A percentile compares a stretch with the other conserved stretches of the same genome.
These are phyloP conservation scores for Lecanicillium sp. DNA, from an alignment of 2,329 filamentous ascomycete species.

Conservation along the genomic window DNA sequence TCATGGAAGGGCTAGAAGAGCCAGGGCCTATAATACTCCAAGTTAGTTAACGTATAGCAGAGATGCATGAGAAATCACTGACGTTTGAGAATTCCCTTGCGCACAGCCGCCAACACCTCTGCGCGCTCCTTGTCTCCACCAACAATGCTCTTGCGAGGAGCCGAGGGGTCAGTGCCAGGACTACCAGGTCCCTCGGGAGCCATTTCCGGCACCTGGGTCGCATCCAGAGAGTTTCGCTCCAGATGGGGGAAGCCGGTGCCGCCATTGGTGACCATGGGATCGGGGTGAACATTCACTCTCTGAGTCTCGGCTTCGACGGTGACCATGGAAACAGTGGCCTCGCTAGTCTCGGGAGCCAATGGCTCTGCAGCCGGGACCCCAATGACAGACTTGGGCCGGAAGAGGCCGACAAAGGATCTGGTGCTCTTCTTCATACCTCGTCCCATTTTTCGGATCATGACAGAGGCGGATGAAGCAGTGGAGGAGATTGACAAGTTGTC, in stretches of 20 bases:
- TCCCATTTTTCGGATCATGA: conserved; percentile 98
- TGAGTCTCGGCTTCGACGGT: conserved; percentile 49
- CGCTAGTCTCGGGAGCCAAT: conserved; percentile 56
- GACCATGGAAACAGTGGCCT: conserved; percentile 88
- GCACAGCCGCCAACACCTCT: conserved; percentile 83
- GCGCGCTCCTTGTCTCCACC: conserved; percentile 85
- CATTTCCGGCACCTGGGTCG: conserved; percentile 37
- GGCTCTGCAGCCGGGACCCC: conserved; percentile 67
- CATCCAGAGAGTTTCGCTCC: conserved; percentile 74
- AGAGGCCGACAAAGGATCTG: conserved; percentile 84
- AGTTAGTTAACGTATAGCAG: neutral
- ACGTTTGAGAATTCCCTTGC: conserved; percentile 95
- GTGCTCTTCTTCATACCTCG: conserved; percentile 95
- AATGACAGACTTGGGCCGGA: conserved; percentile 86
- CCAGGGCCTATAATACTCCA: conserved; percentile 33
- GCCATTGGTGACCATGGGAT: conserved; percentile 57
- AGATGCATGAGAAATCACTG: conserved; percentile 18
- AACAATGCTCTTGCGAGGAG: conserved; percentile 76
- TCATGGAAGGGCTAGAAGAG: conserved; percentile 59
- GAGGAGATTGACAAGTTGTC: conserved; percentile 92
- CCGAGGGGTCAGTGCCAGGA: conserved; percentile 51
- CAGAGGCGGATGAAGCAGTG: conserved; percentile 79
- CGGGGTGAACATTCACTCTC: conserved; percentile 42
- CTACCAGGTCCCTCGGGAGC: conserved; percentile 44
- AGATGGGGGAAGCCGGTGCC: conserved; percentile 78